These are phyloP conservation scores for Globisporangium abappressorium DNA, from an alignment of 352 stramenopile species.

Conservation along the genomic window DNA sequence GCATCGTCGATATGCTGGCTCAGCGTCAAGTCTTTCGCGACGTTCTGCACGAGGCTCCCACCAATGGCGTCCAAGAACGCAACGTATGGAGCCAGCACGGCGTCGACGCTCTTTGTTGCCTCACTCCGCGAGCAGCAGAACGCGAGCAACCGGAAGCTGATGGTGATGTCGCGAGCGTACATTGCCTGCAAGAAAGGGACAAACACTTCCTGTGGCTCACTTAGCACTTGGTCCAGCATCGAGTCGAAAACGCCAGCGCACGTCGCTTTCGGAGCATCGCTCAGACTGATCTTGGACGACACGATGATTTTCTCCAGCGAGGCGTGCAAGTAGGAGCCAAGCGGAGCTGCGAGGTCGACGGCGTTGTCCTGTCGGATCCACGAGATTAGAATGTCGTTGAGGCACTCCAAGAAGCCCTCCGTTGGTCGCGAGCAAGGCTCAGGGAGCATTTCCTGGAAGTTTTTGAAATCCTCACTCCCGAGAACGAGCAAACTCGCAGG, in stretches of 20 bases:
- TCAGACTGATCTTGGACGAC: slow-evolving; percentile 70
- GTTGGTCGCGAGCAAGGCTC: slow-evolving; percentile 57
- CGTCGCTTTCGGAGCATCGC: slow-evolving; percentile 54
- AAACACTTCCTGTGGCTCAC: slow-evolving; percentile 61
- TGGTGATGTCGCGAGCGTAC: slow-evolving; percentile 66
- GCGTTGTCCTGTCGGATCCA: slow-evolving; percentile 81
- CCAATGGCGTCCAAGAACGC: slow-evolving; percentile 59
- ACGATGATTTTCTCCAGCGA: slow-evolving; percentile 75
- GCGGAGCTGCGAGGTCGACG: slow-evolving; percentile 49
- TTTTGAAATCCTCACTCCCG: slow-evolving; percentile 72
- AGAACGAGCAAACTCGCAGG: slow-evolving; percentile 56
- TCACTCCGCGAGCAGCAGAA: slow-evolving; percentile 68
- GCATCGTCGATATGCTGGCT: slow-evolving; percentile 82
- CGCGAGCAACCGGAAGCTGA: slow-evolving; percentile 68
- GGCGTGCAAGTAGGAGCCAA: slow-evolving; percentile 61
- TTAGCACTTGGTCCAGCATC: slow-evolving; percentile 80
- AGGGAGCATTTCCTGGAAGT: slow-evolving; percentile 69
- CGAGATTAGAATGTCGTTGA: slow-evolving; percentile 83
- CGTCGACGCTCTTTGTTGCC: slow-evolving; percentile 44
- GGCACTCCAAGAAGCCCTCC: slow-evolving; percentile 71
- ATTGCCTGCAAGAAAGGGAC: slow-evolving; percentile 82
- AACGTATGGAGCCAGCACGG: slow-evolving; percentile 59
- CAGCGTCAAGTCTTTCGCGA: slow-evolving; percentile 70
- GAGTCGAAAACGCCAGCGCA: slow-evolving; percentile 70
- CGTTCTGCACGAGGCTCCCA: slow-evolving; percentile 38